Evolutionary conservation across 169 alveolate species (phyloP), one percentile per base, ranked within the genome.

Genomic region (Cryptosporidium sp.): DNA sequence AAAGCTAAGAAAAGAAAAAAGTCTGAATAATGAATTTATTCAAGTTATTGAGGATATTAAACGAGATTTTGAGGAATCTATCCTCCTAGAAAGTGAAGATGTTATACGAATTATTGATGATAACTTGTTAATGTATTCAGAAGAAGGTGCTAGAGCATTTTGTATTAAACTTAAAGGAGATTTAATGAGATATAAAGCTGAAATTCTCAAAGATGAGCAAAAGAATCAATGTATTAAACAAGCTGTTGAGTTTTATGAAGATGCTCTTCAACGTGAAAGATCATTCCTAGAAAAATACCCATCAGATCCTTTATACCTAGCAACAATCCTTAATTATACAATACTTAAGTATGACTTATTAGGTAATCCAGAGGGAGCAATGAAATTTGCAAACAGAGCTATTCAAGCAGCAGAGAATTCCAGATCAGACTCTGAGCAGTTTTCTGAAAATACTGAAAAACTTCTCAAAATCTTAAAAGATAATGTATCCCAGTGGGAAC

Each of bases 311-410:
- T 23, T 80, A 23, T 80, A 80, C 35, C 29, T 80, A 18, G 89
- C 80, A 80, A 80, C 75, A 42, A 26, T 80, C 23, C 67, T 80
- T 6, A 80, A 80, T 37, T 80, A 80, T 80, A 65, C 89, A 12
- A 80, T 80, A 10, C 56, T 80, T 12, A 80, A 80, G 70, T 80
- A 65, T 23, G 65, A 61, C 21, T 31, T 80, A n/a, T 58, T 80
- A 23, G 51, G 62, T 4, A 80, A 80, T 48, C 75, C 89, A n/a
- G 89, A 80, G 21, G 89, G 89, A 44, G 89, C 89, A 14, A 80
- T 80, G 53, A 80, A 29, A 39, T 80, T 80, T 80, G 68, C 62
- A 14, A 80, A 80, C n/a, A 31, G 89, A 61, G 75, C 89, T 26
- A 62, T 80, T 26, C 53, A 37, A n/a, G 75, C 75, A n/a, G 89